Evolutionary conservation across 2,329 filamentous ascomycete genomes (phyloP), one percentile per base, ranked within the genome.

Genomic region (Anthostomella pinea): DNA sequence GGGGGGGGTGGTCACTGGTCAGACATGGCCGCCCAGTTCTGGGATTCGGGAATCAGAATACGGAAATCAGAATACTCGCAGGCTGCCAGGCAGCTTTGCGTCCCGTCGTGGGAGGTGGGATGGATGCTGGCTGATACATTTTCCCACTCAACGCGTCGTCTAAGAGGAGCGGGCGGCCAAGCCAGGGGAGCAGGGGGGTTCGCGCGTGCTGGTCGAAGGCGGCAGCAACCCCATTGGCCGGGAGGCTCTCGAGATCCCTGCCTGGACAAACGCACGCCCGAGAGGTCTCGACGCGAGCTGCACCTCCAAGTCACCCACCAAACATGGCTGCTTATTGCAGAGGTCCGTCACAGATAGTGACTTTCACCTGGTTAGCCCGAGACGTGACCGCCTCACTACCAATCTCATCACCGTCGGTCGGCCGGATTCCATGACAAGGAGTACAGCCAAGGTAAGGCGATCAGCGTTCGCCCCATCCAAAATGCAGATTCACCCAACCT

Each of bases 71-170:
- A n/a, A n/a, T n/a, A n/a, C n/a, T n/a, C n/a, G n/a, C n/a, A n/a
- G n/a, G n/a, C n/a, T n/a, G n/a, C n/a, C n/a, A n/a, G n/a, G n/a
- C n/a, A n/a, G n/a, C n/a, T n/a, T n/a, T n/a, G n/a, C n/a, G n/a
- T n/a, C n/a, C n/a, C n/a, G n/a, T n/a, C n/a, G n/a, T n/a, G n/a
- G n/a, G n/a, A 14, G 18, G 19, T 31, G 17, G 13, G 29, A 13
- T 33, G 24, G 18, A 30, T 25, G 11, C 14, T 20, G 9, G 25
- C 11, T 30, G 32, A 27, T 28, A 35, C 14, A 18, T 9, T 9
- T 8, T 32, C n/a, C 41, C 44, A 49, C 46, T 54, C 41, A 49
- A 53, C 50, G 46, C 51, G 51, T 47, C 36, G 26, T 34, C 16
- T 27, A 33, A 41, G 31, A 25, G 24, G 30, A 39, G 44, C 38